A percentile compares a stretch with the other conserved stretches of the same genome.
Evolutionary conservation across 2,329 filamentous ascomycete genomes (phyloP).

Genomic region (Diaporthe humulicola): DNA sequence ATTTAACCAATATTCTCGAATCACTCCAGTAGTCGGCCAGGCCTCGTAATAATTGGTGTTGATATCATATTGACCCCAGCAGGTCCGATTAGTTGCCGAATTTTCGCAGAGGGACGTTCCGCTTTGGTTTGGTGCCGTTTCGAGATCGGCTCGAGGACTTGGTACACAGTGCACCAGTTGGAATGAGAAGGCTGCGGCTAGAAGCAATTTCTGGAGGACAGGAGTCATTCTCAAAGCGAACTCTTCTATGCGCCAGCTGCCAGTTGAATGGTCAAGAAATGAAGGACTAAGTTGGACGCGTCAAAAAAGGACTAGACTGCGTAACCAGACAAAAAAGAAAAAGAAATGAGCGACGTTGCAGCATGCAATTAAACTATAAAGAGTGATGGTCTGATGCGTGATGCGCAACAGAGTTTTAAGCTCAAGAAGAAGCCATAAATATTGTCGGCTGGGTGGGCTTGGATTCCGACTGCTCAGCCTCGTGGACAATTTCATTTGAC

Average conservation of each 20-base stretch:
- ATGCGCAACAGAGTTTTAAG: neutral
- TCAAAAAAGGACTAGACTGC: neutral
- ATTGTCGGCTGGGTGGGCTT: neutral
- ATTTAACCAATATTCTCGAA: slow-evolving; percentile 62
- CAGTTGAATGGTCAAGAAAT: neutral
- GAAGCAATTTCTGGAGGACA: neutral
- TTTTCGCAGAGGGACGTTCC: neutral
- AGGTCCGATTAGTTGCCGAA: neutral
- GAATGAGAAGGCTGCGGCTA: neutral
- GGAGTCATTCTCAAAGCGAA: neutral
- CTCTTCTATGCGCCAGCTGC: too few species aligned
- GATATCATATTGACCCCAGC: slow-evolving; percentile 49
- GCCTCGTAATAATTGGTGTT: slow-evolving; percentile 59
- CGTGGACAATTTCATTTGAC: neutral
- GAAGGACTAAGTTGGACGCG: neutral
- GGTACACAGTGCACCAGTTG: neutral
- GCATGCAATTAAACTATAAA: slow-evolving; percentile 15
- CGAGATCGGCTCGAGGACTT: neutral
- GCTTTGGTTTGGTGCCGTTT: neutral
- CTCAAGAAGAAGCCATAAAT: neutral
- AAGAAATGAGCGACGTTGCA: neutral
- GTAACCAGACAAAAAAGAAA: too few species aligned
- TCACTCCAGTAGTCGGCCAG: slow-evolving; percentile 62
- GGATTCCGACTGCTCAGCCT: neutral
- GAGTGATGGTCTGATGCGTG: neutral